These are phyloP conservation scores for Incumbomyces lentus DNA, from an alignment of 2,329 filamentous ascomycete species.

Conservation along the genomic window DNA sequence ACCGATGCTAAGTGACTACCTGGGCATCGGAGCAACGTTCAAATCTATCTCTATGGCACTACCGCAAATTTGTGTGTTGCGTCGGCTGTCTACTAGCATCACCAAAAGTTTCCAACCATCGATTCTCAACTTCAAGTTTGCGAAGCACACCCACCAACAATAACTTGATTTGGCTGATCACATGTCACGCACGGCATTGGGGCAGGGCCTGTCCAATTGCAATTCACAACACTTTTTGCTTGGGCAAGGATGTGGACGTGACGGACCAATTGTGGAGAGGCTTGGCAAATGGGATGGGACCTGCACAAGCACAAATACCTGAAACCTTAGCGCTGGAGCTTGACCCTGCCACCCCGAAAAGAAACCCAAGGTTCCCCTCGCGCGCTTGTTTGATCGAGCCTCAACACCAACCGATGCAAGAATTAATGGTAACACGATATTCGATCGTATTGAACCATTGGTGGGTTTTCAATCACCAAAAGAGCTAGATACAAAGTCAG, in stretches of 20 bases:
- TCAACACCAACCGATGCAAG: background rate
- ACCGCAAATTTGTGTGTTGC: too few relatives aligned
- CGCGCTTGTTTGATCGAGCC: slow-evolving; percentile 2
- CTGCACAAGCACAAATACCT: slow-evolving; percentile 12
- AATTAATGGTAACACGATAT: background rate
- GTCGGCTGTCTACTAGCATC: too few relatives aligned
- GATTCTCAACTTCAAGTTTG: too few relatives aligned
- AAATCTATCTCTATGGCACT: too few relatives aligned
- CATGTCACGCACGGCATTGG: too few relatives aligned
- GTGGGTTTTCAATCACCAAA: background rate
- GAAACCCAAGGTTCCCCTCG: background rate
- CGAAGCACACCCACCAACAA: too few relatives aligned
- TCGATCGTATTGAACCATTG: background rate
- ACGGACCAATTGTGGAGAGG: background rate
- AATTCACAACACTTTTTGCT: background rate
- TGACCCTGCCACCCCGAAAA: background rate
- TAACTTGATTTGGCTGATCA: too few relatives aligned
- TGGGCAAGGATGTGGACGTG: background rate
- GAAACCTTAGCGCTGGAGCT: slow-evolving; percentile 11
- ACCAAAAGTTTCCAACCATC: too few relatives aligned
- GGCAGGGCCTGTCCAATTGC: too few relatives aligned
- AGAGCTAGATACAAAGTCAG: background rate
- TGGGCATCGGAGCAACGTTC: too few relatives aligned
- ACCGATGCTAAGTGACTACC: too few relatives aligned
- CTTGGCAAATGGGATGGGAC: background rate